These are phyloP conservation scores for Hibiscus syriacus DNA, from an alignment of 345 rosid genomes.

Conservation along the genomic window DNA sequence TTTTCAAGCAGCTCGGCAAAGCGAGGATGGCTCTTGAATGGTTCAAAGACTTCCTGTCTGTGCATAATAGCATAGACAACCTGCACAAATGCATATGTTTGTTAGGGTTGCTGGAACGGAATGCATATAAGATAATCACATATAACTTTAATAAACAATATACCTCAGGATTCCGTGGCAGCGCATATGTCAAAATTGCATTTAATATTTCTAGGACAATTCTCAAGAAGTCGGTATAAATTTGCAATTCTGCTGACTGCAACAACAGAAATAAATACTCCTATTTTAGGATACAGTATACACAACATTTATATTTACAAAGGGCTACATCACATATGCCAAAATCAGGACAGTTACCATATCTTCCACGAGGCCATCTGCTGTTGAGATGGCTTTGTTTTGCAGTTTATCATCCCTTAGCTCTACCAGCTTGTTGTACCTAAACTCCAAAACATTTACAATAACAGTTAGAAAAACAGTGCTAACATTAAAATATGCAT, in stretches of 20 bases:
- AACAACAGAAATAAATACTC: slow-evolving; percentile 11
- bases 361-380: slow-evolving; percentile 59
- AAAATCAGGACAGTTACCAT: slow-evolving; percentile 39
- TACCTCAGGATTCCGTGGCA: slow-evolving; percentile 98
- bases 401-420: slow-evolving; percentile 48
- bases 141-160: slow-evolving; percentile 2
- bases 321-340: slow-evolving; percentile 11
- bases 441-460: slow-evolving; percentile 24
- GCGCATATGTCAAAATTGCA: slow-evolving; percentile 86
- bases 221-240: slow-evolving; percentile 90
- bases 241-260: slow-evolving; percentile 92
- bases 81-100: slow-evolving; percentile 30
- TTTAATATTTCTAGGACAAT: slow-evolving; percentile 91
- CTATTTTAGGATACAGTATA: background rate
- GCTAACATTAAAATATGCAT: background rate
- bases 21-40: slow-evolving; percentile 85
- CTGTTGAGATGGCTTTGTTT: slow-evolving; percentile 37
- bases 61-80: slow-evolving; percentile 96
- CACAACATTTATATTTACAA: background rate
- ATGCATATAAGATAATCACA: background rate
- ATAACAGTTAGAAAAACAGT: background rate
- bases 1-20: slow-evolving; percentile 88
- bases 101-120: background rate
- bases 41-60: slow-evolving; percentile 91
- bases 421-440: slow-evolving; percentile 87